Evolutionary conservation across 2,329 filamentous ascomycete species (phyloP).

Genomic region (Cytospora chrysosperma): DNA sequence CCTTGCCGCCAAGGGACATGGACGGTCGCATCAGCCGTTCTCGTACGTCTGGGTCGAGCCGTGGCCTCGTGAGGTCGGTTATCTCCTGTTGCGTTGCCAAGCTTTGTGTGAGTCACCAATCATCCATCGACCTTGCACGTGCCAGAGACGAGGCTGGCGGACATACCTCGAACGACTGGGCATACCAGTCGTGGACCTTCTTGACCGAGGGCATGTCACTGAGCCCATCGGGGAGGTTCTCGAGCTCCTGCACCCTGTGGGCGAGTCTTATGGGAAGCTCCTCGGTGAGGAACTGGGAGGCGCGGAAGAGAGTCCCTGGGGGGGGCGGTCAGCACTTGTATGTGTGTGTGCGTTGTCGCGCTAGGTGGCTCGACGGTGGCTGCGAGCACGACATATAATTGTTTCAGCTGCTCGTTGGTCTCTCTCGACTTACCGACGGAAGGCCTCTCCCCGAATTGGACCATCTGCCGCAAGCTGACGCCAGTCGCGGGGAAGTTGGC

Average conservation of each 20-base stretch:
- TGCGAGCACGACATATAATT: too few relatives aligned
- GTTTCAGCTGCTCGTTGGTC: too few relatives aligned
- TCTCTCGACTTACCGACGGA: constrained; percentile 70
- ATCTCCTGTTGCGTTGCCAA: constrained; percentile 68
- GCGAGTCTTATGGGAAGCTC: constrained; percentile 95
- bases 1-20: constrained; percentile 56
- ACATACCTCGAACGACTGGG: constrained; percentile 95
- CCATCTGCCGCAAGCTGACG: constrained; percentile 96
- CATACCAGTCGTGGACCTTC: constrained; percentile 97
- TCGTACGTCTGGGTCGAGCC: constrained; percentile 71
- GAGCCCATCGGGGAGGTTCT: constrained; percentile 88
- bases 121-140: neutral
- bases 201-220: constrained; percentile 98
- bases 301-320: constrained; percentile 88
- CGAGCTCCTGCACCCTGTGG: constrained; percentile 92
- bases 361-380: too few relatives aligned
- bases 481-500: constrained; percentile 95
- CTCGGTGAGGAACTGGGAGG: constrained; percentile 96
- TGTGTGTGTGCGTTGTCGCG: too few relatives aligned
- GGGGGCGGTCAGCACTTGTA: constrained; percentile 12
- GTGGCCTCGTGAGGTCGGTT: constrained; percentile 77
- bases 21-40: constrained; percentile 73
- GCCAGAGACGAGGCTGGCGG: too few relatives aligned
- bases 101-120: constrained; percentile 29
- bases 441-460: constrained; percentile 93